A percentile compares a stretch with the other conserved stretches of the same genome.
phyloP scores from a whole-genome alignment of 1,284 basidiomycete genomes.

The Trametes polyzona region DNA sequence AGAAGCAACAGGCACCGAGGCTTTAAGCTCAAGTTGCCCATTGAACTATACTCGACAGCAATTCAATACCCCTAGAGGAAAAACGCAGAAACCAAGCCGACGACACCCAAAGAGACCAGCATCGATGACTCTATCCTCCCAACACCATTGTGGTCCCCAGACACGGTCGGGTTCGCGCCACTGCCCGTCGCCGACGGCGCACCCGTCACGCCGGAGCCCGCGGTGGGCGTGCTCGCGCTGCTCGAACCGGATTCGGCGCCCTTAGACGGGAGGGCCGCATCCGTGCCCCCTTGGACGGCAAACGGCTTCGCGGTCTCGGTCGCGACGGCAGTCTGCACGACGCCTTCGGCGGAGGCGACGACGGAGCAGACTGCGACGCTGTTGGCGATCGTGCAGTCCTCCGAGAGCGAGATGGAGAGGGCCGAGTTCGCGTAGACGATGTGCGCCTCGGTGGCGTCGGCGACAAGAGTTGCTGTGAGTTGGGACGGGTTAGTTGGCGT shows the following conservation, averaged over 20 bases:
- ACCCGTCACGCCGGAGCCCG: constrained; percentile 6
- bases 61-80: constrained; percentile 12
- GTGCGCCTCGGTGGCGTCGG: constrained; percentile 31
- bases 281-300: constrained; percentile 28
- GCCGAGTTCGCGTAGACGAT: constrained; percentile 27
- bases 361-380: constrained; percentile 32
- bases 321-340: constrained; percentile 5
- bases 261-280: constrained; percentile 5
- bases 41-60: too few species aligned
- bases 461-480: constrained; percentile 34
- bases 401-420: constrained; percentile 21
- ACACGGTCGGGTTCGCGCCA: not conserved
- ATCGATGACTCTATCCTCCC: constrained; percentile 4
- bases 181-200: constrained; percentile 1
- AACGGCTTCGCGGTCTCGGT: constrained; percentile 30
- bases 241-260: not conserved
- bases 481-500: not conserved
- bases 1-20: not conserved
- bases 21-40: too few species aligned
- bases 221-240: constrained; percentile 3
- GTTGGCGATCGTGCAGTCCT: constrained; percentile 30
- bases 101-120: constrained; percentile 12
- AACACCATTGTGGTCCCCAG: constrained; percentile 16
- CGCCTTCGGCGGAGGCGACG: constrained; percentile 17
- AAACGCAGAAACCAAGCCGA: constrained; percentile 17